Evolutionary conservation across 179 eudicot genomes (phyloP).

Genomic region (Heliamphora ciliata): DNA sequence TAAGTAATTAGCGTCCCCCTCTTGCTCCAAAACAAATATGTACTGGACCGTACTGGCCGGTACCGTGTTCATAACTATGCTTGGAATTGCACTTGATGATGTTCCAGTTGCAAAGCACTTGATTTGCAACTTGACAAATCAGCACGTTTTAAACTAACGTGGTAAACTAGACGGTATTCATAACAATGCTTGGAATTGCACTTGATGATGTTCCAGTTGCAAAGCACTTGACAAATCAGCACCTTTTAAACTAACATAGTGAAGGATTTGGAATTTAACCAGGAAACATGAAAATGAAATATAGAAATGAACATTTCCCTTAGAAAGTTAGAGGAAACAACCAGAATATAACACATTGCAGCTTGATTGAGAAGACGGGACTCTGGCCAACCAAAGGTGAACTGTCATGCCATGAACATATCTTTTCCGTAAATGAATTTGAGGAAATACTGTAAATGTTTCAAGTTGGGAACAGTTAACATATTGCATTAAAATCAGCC

Average conservation of each 20-base stretch:
- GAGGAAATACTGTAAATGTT: background rate
- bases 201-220: background rate
- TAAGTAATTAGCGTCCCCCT: no score
- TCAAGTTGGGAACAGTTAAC: background rate
- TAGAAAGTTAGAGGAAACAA: background rate
- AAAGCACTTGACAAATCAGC: background rate
- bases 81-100: no score
- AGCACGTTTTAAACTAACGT: no score
- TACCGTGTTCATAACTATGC: no score
- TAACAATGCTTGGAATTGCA: background rate
- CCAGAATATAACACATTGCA: background rate
- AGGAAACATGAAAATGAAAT: background rate
- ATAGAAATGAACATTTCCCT: background rate
- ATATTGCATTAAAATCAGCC: background rate
- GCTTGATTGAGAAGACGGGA: background rate
- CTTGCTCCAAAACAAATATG: no score
- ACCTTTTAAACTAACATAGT: background rate
- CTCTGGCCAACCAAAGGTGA: background rate
- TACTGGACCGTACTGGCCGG: no score
- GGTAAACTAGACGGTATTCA: no score
- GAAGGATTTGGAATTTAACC: background rate
- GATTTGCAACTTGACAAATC: no score
- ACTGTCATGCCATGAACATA: background rate
- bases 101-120: no score
- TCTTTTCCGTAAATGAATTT: background rate